These are phyloP conservation scores for Pluteus cervinus DNA, from an alignment of 768 basidiomycete species.

Conservation along the genomic window DNA sequence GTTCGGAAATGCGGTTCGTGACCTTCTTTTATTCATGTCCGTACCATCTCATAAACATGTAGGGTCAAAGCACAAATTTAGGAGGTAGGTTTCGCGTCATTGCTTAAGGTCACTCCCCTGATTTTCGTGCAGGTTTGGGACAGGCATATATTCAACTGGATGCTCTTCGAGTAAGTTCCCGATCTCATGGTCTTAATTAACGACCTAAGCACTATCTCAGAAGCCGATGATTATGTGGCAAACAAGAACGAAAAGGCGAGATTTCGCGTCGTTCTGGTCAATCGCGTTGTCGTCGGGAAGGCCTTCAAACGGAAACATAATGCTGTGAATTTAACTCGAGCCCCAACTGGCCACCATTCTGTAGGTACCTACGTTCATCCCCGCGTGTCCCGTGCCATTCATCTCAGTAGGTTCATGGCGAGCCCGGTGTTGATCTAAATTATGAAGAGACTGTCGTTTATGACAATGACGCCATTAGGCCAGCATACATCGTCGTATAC, in stretches of 20 bases:
- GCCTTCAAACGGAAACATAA: conserved; percentile 45
- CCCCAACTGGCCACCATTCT: conserved; percentile 58
- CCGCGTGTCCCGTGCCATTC: no score
- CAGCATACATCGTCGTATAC: conserved; percentile 62
- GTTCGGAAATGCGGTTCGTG: conserved; percentile 49
- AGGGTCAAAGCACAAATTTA: conserved; percentile 53
- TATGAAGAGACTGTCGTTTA: conserved; percentile 70
- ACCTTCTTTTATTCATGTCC: not conserved
- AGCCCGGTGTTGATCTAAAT: conserved; percentile 60
- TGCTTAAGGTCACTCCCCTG: no score
- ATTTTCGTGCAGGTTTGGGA: conserved; percentile 69
- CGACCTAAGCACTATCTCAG: conserved; percentile 22
- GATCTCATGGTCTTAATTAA: not conserved
- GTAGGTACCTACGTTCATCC: conserved; percentile 20
- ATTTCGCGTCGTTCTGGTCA: conserved; percentile 48
- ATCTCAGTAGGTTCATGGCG: conserved; percentile 43
- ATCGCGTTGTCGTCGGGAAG: conserved; percentile 60
- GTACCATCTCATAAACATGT: not conserved
- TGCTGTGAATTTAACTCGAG: conserved; percentile 38
- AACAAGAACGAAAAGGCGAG: conserved; percentile 35
- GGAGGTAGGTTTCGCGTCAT: no score
- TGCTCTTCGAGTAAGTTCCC: conserved; percentile 55
- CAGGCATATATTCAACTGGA: conserved; percentile 59
- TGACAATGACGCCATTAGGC: conserved; percentile 58
- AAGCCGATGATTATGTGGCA: conserved; percentile 59